Conservation (phyloP, 2,329 filamentous ascomycete genomes). For the Ceratocystis smalleyi region DNA sequence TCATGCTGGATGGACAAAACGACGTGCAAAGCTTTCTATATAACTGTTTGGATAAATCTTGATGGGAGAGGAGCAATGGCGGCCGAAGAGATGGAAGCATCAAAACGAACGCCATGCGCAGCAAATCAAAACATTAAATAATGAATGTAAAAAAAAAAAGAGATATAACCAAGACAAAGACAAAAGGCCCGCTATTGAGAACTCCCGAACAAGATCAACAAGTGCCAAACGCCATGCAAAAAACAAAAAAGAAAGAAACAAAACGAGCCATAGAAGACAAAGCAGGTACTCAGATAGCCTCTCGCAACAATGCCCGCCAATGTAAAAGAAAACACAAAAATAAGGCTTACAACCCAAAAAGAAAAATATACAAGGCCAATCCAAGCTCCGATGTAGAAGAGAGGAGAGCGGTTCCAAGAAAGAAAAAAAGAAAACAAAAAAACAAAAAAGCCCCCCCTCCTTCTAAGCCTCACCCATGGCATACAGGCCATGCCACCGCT, state of each 20-base stretch:
- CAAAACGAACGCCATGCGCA: neutral
- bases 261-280: neutral
- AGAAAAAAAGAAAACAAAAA: too few relatives aligned
- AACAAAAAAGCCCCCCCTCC: too few relatives aligned
- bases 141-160: neutral
- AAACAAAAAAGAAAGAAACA: neutral
- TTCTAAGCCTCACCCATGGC: slow-evolving; percentile 1
- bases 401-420: neutral
- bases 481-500: slow-evolving; percentile 20
- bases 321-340: neutral
- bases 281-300: neutral
- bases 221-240: neutral
- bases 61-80: too few relatives aligned
- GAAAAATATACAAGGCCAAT: neutral
- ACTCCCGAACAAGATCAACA: neutral
- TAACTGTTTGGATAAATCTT: too few relatives aligned
- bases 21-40: neutral
- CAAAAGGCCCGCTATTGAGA: neutral
- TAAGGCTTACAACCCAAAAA: neutral
- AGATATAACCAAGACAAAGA: neutral
- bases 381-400: neutral
- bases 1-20: neutral
- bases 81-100: too few relatives aligned
- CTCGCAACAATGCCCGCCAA: neutral
- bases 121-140: neutral